Evolutionary conservation across 345 rosid species (phyloP), one percentile per base, ranked within the genome.

Genomic region (Draba incana): DNA sequence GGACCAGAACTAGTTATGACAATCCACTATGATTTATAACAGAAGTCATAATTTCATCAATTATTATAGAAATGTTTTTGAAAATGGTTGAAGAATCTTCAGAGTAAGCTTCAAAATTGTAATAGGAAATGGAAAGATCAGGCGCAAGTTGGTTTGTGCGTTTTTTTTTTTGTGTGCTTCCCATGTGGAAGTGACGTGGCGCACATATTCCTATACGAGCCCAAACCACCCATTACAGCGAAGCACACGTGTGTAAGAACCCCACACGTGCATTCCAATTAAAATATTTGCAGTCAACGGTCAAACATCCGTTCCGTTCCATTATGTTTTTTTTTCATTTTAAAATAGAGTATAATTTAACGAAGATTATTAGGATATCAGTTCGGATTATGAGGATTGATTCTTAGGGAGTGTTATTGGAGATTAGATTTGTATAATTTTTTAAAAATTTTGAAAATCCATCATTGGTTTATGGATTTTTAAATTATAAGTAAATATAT

Each of bases 181-280:
- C 57, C 77, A 72, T 72, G 77, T 72, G 77, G 71, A 72, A 14
- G 14, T 62, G 65, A 72, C 60, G 77, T 64, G 77, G 77, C 65
- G 66, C 66, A 64, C 77, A 64, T 13, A 64, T 64, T 72, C 45
- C 30, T 8, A 64, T 39, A 53, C 37, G 12, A 72, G 24, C 57
- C 31, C 25, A 63, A 56, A 38, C 65, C 58, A 72, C 13, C 43
- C 59, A 64, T 57, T 64, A 65, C 77, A 72, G 71, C 77, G 13
- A 39, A 57, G 77, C 71, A 72, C 77, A 65, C 77, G 77, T 57
- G 71, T 57, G 46, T 50, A 7, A 55, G 41, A 38, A 60, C 41
- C 16, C 66, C 60, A 25, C 77, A 72, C 77, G 77, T 72, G 71
- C 71, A 72, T 54, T 71, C 16, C 12, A 4, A 6, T 52, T 39